Evolutionary conservation across 2,329 filamentous ascomycete genomes (phyloP), one percentile per base, ranked within the genome.

Genomic region (Drechslera avenae): DNA sequence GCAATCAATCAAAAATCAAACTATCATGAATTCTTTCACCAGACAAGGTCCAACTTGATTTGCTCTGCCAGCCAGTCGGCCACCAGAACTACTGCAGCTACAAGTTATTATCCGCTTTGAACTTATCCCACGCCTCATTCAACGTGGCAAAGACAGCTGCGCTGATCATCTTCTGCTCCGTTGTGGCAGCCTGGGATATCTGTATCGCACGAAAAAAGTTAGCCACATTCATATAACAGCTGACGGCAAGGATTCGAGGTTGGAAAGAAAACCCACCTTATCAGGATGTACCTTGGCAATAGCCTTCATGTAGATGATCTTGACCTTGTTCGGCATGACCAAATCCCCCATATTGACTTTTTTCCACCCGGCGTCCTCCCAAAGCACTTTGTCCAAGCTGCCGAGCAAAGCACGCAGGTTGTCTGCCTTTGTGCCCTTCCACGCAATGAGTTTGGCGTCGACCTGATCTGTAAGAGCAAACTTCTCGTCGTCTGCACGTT

Each of bases 271-370:
- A 61, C 56, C 74, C 81, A 97, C 94, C 88, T 99, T 99, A 74
- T 99, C 94, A 54, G 94, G 94, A 81, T 99, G 94, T 63, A 94
- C 94, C 81, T 97, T 97, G 9, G 88, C 90, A 81, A 99, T 97
- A 5, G 93, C 94, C 83, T 96, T 97, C 94, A 99, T 97, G 72
- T 99, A 99, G 53, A 89, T 81, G 59, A 99, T 88, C 83, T 99
- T 99, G 73, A 97, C 94, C 80, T 93, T 96, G 62, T 90, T 91
- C 28, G 91, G 86, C 82, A 96, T 83, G 44, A 99, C 88, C 62
- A 99, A 75, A 77, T 99, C 94, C 59, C 92, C 88, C 85, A 99
- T 85, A 26, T 91, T 91, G 49, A 97, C 87, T 79, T 95, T 96
- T 79, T 96, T 97, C 94, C 94, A 99, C 3, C 91, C 91, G 56